phyloP scores from a whole-genome alignment of 1,284 basidiomycete genomes.

The Xanthoconium separans region DNA sequence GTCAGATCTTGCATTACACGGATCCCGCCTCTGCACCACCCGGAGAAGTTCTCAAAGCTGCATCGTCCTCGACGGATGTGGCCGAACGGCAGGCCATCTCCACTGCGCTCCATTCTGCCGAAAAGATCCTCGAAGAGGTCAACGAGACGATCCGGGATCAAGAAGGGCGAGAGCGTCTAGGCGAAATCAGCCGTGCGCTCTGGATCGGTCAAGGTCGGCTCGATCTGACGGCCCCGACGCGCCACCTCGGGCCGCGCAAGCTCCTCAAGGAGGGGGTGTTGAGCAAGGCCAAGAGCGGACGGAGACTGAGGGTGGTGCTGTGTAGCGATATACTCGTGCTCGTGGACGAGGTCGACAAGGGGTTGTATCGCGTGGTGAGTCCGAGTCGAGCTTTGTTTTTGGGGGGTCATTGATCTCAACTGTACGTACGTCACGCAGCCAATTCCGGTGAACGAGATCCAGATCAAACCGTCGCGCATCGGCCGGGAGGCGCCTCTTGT shows the following conservation, averaged over 20 bases:
- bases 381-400: no score
- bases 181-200: slow-evolving; percentile 71
- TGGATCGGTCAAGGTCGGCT: slow-evolving; percentile 87
- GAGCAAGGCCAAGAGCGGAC: slow-evolving; percentile 80
- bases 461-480: slow-evolving; percentile 51
- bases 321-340: slow-evolving; percentile 83
- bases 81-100: slow-evolving; percentile 58
- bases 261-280: slow-evolving; percentile 81
- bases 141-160: slow-evolving; percentile 90
- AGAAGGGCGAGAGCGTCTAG: slow-evolving; percentile 74
- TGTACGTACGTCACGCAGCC: slow-evolving; percentile 40
- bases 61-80: slow-evolving; percentile 11
- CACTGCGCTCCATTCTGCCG: slow-evolving; percentile 61
- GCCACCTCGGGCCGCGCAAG: slow-evolving; percentile 71
- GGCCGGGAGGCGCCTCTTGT: slow-evolving; percentile 65
- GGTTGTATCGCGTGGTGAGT: slow-evolving; percentile 80
- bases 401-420: background rate
- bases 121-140: slow-evolving; percentile 74
- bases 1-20: slow-evolving; percentile 84
- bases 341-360: slow-evolving; percentile 64
- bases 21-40: slow-evolving; percentile 30
- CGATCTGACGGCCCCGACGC: slow-evolving; percentile 88
- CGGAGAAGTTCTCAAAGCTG: background rate
- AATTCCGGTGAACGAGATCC: slow-evolving; percentile 68
- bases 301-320: slow-evolving; percentile 74